Conservation (phyloP, 108 stramenopile genomes). For the Skeletonema potamos region DNA sequence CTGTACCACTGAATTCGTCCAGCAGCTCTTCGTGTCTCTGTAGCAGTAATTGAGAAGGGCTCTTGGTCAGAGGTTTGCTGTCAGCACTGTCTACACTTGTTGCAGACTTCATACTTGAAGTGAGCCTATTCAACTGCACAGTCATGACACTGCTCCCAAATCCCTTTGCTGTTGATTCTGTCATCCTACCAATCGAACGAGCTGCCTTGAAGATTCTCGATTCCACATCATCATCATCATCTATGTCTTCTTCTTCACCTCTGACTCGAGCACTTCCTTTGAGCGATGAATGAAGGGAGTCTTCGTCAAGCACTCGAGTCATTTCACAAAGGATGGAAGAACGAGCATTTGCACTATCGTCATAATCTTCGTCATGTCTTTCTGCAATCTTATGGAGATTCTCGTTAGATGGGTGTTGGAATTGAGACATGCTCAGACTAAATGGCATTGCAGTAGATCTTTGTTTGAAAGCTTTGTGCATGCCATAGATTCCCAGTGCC, state of each 20-base stretch:
- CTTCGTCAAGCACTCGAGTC: background rate
- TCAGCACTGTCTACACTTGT: background rate
- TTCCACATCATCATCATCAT: background rate
- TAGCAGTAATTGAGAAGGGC: background rate
- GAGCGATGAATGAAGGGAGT: background rate
- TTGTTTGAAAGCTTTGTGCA: conserved; percentile 40
- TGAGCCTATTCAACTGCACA: background rate
- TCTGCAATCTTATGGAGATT: background rate
- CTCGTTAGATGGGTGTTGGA: background rate
- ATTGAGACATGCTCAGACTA: background rate
- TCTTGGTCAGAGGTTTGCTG: background rate
- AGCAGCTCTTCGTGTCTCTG: background rate
- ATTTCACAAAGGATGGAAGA: background rate
- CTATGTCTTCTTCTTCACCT: background rate
- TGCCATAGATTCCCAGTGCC: conserved; percentile 52
- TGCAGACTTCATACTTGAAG: background rate
- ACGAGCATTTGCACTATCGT: background rate
- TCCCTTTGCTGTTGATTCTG: too few species aligned
- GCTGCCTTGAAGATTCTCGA: background rate
- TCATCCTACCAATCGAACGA: background rate
- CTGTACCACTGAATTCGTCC: background rate
- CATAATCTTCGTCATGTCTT: background rate
- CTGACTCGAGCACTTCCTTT: background rate
- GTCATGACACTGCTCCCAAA: background rate
- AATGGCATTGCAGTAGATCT: background rate